Evolutionary conservation across 441 rosid species (phyloP).

Genomic region (Erodium texanum): DNA sequence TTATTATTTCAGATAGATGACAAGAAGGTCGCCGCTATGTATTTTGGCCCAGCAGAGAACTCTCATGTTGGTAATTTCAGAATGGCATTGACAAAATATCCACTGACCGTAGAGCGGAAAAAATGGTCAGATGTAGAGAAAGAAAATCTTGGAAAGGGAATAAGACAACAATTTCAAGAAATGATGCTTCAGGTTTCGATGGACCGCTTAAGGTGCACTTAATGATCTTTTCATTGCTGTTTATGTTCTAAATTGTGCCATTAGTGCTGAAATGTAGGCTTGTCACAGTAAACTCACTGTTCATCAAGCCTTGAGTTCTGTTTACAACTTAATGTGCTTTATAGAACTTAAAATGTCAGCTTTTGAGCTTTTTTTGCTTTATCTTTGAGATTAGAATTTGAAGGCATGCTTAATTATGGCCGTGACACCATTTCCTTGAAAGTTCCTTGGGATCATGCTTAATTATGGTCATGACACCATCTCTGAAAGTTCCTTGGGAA

Average conservation of each 20-base stretch:
- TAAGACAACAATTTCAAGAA: conserved; percentile 72
- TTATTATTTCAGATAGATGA: neutral
- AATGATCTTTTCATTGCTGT: neutral
- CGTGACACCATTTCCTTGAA: neutral
- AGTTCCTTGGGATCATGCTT: neutral
- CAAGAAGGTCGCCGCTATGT: conserved; percentile 32
- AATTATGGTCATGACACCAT: neutral
- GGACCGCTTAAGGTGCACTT: conserved; percentile 44
- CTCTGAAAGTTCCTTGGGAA: too few relatives aligned
- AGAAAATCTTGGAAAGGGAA: conserved; percentile 66
- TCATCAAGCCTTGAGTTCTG: neutral
- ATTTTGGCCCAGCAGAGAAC: conserved; percentile 65
- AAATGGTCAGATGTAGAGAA: conserved; percentile 66
- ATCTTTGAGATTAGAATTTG: neutral
- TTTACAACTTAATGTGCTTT: neutral
- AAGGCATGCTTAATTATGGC: too few relatives aligned
- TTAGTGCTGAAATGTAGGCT: neutral
- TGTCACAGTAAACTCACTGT: neutral
- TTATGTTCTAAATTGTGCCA: neutral
- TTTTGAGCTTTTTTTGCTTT: neutral
- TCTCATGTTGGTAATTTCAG: conserved; percentile 50
- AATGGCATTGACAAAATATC: conserved; percentile 45
- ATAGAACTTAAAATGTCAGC: neutral
- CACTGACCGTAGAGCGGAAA: conserved; percentile 38
- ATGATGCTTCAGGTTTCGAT: conserved; percentile 44